phyloP scores from a whole-genome alignment of 2,329 filamentous ascomycete genomes.

The Sclerotinia subarctica region DNA sequence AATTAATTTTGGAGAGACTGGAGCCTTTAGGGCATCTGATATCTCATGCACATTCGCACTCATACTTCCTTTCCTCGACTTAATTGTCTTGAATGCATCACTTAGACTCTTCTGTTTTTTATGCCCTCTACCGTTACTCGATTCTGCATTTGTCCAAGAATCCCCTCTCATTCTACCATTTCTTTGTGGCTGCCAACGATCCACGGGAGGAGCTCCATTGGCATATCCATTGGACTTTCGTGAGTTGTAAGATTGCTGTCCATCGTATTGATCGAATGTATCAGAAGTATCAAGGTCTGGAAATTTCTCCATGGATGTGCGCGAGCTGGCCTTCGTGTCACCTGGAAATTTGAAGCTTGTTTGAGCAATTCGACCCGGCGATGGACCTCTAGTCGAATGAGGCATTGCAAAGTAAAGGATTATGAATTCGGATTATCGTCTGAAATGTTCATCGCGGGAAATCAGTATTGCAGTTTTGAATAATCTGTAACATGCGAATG shows the following conservation, averaged over 20 bases:
- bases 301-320: constrained; percentile 53
- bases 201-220: constrained; percentile 40
- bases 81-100: constrained; percentile 82
- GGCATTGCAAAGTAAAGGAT: constrained; percentile 38
- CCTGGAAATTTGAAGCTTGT: constrained; percentile 34
- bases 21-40: constrained; percentile 84
- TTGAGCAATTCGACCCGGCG: constrained; percentile 37
- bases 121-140: constrained; percentile 45
- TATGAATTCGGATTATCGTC: constrained; percentile 1
- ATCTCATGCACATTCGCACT: constrained; percentile 92
- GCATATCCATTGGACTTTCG: constrained; percentile 32
- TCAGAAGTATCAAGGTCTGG: constrained; percentile 49
- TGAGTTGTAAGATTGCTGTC: constrained; percentile 24
- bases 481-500: constrained; percentile 22
- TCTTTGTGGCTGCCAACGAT: constrained; percentile 61
- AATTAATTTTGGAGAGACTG: constrained; percentile 82
- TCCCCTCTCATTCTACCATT: constrained; percentile 41
- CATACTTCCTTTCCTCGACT: constrained; percentile 77
- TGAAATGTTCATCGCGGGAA: constrained; percentile 9
- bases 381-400: constrained; percentile 43
- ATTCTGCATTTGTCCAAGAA: constrained; percentile 29
- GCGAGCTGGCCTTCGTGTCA: constrained; percentile 31
- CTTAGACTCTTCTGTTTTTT: constrained; percentile 79
- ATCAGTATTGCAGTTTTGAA: constrained; percentile 23
- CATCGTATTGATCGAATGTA: constrained; percentile 22